phyloP scores from a whole-genome alignment of 371 early-diverging fungal species.

The Mucor lusitanicus region DNA sequence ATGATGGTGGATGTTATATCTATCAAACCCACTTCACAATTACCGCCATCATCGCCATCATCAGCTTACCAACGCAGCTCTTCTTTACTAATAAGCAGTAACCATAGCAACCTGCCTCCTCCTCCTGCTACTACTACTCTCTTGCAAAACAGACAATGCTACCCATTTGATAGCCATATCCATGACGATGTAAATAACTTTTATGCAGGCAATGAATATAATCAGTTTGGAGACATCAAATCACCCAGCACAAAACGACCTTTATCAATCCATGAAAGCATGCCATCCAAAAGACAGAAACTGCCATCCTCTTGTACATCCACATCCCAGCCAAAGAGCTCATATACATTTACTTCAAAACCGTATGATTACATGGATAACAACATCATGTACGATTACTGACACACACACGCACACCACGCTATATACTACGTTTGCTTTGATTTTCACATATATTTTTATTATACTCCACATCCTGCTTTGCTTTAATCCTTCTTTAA shows the following conservation, averaged over 20 bases:
- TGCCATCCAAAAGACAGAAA: not conserved
- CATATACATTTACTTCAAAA: slow-evolving; percentile 14
- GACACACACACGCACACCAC: not conserved
- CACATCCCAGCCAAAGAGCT: not conserved
- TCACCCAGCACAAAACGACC: not conserved
- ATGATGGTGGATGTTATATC: slow-evolving; percentile 27
- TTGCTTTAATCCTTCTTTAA: slow-evolving; percentile 79
- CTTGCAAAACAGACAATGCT: slow-evolving; percentile 16
- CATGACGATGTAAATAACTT: slow-evolving; percentile 14
- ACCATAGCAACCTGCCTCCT: not conserved
- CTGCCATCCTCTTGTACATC: not conserved
- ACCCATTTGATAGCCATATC: slow-evolving; percentile 6
- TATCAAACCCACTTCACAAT: not conserved
- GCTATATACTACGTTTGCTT: no score
- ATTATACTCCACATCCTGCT: not conserved
- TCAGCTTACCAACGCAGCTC: not conserved
- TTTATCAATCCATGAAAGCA: not conserved
- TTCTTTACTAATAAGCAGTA: not conserved
- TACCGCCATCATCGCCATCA: not conserved
- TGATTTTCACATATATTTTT: not conserved
- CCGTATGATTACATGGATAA: slow-evolving; percentile 18
- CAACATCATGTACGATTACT: slow-evolving; percentile 12
- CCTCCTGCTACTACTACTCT: not conserved
- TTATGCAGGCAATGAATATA: slow-evolving; percentile 20
- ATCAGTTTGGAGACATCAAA: not conserved